A percentile compares a stretch with the other conserved stretches of the same genome.
Evolutionary conservation across 83 land plant species (phyloP).

Genomic region (Thuja plicata): DNA sequence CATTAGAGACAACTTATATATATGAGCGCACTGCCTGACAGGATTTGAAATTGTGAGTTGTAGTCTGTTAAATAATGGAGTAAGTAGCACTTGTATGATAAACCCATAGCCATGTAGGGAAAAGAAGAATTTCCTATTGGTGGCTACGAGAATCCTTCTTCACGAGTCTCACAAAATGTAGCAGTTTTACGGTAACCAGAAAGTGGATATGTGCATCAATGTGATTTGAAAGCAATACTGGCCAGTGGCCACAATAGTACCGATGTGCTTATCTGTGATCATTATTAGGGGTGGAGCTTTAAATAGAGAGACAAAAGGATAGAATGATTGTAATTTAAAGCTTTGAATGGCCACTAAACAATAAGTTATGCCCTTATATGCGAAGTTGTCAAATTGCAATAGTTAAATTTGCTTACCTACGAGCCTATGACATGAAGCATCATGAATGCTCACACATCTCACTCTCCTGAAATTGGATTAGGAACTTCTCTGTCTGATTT

Average conservation of each 20-base stretch:
- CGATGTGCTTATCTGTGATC: neutral
- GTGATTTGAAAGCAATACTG: neutral
- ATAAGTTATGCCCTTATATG: neutral
- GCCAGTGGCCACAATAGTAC: neutral
- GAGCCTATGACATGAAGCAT: neutral
- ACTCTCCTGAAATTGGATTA: neutral
- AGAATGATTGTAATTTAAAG: neutral
- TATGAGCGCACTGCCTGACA: neutral
- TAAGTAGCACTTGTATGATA: neutral
- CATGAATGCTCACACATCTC: neutral
- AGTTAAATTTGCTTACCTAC: neutral
- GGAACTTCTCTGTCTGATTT: neutral
- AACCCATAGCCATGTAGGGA: neutral
- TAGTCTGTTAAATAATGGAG: neutral
- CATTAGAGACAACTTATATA: neutral
- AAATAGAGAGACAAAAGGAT: neutral
- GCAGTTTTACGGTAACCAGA: neutral
- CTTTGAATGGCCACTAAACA: neutral
- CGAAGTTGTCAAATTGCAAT: neutral
- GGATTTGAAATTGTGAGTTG: neutral
- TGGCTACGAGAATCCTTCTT: neutral
- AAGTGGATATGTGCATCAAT: neutral
- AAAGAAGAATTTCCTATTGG: neutral
- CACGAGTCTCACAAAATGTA: neutral
- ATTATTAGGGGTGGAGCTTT: neutral